phyloP scores from a whole-genome alignment of 2,329 filamentous ascomycete species.

The Zasmidium citrigriseum region DNA sequence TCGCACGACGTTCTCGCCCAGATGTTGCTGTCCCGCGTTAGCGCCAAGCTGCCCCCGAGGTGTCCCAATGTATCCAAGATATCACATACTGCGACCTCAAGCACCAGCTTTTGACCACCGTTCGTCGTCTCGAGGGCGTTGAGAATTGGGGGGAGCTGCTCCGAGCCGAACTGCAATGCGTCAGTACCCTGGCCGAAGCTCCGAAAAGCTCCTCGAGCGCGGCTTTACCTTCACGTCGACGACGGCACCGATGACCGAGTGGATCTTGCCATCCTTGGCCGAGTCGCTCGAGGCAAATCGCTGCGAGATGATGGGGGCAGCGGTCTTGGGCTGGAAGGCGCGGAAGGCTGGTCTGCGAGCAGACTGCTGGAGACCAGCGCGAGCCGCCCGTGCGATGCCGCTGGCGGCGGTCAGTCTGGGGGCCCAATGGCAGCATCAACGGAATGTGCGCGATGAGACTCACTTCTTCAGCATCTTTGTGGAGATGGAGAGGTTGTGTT shows the following conservation, averaged over 20 bases:
- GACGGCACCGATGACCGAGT: slow-evolving; percentile 96
- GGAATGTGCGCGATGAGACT: slow-evolving; percentile 41
- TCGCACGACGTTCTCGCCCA: slow-evolving; percentile 98
- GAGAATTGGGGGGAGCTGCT: slow-evolving; percentile 93
- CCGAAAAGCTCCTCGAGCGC: slow-evolving; percentile 24
- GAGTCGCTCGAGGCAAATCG: slow-evolving; percentile 64
- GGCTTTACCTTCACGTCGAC: slow-evolving; percentile 75
- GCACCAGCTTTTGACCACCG: slow-evolving; percentile 88
- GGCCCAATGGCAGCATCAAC: slow-evolving; percentile 39
- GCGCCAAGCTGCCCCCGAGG: slow-evolving; percentile 19
- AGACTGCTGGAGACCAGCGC: slow-evolving; percentile 60
- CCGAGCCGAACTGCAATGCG: slow-evolving; percentile 64
- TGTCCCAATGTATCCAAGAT: slow-evolving; percentile 12
- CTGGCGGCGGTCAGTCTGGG: slow-evolving; percentile 45
- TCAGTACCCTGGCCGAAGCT: slow-evolving; percentile 21
- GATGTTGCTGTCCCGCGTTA: slow-evolving; percentile 75
- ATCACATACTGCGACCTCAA: slow-evolving; percentile 87
- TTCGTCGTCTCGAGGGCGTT: slow-evolving; percentile 93
- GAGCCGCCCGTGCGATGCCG: slow-evolving; percentile 67
- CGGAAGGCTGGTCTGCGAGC: slow-evolving; percentile 41
- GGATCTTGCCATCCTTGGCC: slow-evolving; percentile 62
- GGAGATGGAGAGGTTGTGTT: slow-evolving; percentile 52
- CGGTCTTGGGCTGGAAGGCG: slow-evolving; percentile 60
- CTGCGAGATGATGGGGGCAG: slow-evolving; percentile 59
- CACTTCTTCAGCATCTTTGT: slow-evolving; percentile 83